phyloP scores from a whole-genome alignment of 768 basidiomycete species.

The Asterophora lycoperdoides region DNA sequence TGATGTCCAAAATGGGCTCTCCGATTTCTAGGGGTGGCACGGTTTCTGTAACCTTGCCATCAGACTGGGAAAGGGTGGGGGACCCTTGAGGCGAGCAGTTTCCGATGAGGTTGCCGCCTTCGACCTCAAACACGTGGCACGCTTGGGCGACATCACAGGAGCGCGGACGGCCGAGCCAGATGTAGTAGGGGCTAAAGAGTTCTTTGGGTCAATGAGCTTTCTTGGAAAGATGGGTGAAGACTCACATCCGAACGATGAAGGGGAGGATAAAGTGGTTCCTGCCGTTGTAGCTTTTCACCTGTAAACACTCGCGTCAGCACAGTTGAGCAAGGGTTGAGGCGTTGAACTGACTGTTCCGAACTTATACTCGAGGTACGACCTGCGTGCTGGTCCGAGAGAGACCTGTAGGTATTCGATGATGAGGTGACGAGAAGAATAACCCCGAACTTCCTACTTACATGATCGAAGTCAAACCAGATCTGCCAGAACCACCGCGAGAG shows the following conservation, averaged over 20 bases:
- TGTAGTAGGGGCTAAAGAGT: conserved; percentile 55
- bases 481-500: conserved; percentile 76
- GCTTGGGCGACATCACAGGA: conserved; percentile 52
- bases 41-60: conserved; percentile 31
- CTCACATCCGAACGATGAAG: conserved; percentile 57
- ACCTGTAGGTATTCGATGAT: conserved; percentile 23
- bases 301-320: neutral
- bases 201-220: neutral
- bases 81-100: conserved; percentile 31
- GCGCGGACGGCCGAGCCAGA: conserved; percentile 71
- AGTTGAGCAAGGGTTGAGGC: neutral
- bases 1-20: conserved; percentile 28
- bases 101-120: conserved; percentile 56
- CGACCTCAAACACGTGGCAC: conserved; percentile 57
- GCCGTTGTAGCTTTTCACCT: conserved; percentile 67
- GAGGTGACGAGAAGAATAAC: neutral
- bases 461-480: conserved; percentile 61
- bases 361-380: conserved; percentile 73
- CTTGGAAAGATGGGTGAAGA: neutral
- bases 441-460: conserved; percentile 23
- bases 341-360: conserved; percentile 57
- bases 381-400: conserved; percentile 50
- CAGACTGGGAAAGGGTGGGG: conserved; percentile 28
- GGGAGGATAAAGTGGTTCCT: conserved; percentile 69
- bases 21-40: conserved; percentile 41